Percentiles rank a stretch among this genome's conserved stretches.
Evolutionary conservation across 2,329 filamentous ascomycete species (phyloP).

Genomic region (Sporothrix inflata): DNA sequence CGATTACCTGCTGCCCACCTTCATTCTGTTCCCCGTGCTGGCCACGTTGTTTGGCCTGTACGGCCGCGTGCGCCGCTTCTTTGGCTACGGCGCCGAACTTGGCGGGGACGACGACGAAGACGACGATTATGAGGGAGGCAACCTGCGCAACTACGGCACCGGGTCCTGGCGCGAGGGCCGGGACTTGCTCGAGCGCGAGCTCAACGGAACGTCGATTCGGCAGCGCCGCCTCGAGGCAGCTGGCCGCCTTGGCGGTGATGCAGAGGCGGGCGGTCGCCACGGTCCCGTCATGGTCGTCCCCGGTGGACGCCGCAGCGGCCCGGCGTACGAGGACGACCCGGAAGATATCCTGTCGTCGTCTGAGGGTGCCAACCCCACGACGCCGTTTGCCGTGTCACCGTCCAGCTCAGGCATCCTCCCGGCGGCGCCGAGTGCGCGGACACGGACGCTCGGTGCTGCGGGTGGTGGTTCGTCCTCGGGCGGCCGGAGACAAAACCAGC

Average conservation of each 20-base stretch:
- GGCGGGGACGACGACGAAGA: constrained; percentile 73
- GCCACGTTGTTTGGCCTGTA: constrained; percentile 91
- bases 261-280: constrained; percentile 37
- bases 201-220: constrained; percentile 65
- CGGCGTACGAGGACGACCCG: constrained; percentile 26
- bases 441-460: constrained; percentile 38
- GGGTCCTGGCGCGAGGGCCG: constrained; percentile 91
- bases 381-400: constrained; percentile 50
- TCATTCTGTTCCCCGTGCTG: constrained; percentile 82
- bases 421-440: constrained; percentile 30
- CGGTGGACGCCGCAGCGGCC: constrained; percentile 49
- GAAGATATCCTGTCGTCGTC: constrained; percentile 17
- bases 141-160: constrained; percentile 64
- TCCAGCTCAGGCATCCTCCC: constrained; percentile 34
- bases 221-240: constrained; percentile 51
- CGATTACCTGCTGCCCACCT: constrained; percentile 83
- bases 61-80: constrained; percentile 72
- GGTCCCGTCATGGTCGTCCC: constrained; percentile 35
- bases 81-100: constrained; percentile 76
- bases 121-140: constrained; percentile 70
- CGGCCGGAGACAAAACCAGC: constrained; percentile 12
- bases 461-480: constrained; percentile 25
- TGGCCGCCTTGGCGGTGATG: constrained; percentile 35
- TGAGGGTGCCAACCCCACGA: constrained; percentile 43
- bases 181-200: constrained; percentile 84